Percentiles rank a stretch among this genome's conserved stretches.
Evolutionary conservation across 2,329 filamentous ascomycete genomes (phyloP).

Genomic region (Davidsoniella australis): DNA sequence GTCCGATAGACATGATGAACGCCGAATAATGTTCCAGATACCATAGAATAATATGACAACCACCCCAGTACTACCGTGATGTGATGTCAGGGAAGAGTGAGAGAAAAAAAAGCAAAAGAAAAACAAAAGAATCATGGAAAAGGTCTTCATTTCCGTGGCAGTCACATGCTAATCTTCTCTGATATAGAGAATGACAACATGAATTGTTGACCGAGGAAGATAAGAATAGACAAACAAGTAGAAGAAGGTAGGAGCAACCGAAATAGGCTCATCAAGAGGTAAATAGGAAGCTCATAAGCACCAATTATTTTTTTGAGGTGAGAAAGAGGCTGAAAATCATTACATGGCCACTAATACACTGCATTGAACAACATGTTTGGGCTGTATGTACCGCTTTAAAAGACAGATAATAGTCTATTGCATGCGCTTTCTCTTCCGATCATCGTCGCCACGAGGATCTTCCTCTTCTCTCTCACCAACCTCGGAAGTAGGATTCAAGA

Average conservation of each 20-base stretch:
- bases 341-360: too few relatives aligned
- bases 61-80: too few relatives aligned
- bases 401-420: slow-evolving; percentile 19
- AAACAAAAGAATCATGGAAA: neutral
- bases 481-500: slow-evolving; percentile 42
- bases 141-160: too few relatives aligned
- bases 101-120: neutral
- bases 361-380: too few relatives aligned
- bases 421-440: slow-evolving; percentile 45
- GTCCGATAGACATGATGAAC: neutral
- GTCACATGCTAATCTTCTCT: too few relatives aligned
- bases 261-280: too few relatives aligned
- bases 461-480: slow-evolving; percentile 35
- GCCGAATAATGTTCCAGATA: neutral
- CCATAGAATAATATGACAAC: too few relatives aligned
- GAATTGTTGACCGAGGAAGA: neutral
- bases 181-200: neutral
- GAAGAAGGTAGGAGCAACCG: neutral
- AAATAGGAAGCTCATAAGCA: too few relatives aligned
- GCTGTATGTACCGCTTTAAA: too few relatives aligned
- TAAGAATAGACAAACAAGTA: neutral
- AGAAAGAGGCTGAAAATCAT: too few relatives aligned
- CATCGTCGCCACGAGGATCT: slow-evolving; percentile 39
- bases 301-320: too few relatives aligned
- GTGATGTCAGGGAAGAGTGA: neutral